These are phyloP conservation scores for Erodium maritimum DNA, from an alignment of 345 rosid genomes.

Conservation along the genomic window DNA sequence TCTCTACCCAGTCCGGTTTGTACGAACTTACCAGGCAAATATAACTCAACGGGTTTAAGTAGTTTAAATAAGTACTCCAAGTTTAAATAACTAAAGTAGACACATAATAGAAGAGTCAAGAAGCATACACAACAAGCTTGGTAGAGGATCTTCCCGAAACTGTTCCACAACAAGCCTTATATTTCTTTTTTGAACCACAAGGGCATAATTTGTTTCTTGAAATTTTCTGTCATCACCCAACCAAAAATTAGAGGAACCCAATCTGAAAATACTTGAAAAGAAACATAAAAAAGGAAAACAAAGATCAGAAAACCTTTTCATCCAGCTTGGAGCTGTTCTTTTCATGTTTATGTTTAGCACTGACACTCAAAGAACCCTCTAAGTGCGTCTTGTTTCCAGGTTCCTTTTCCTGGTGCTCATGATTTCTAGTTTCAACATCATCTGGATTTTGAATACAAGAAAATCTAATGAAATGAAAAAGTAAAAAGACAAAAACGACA, in stretches of 20 bases:
- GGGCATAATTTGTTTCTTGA: slow-evolving; percentile 62
- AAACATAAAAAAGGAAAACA: background rate
- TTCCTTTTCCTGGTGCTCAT: slow-evolving; percentile 27
- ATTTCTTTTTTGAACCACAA: slow-evolving; percentile 85
- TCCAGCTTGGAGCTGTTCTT: slow-evolving; percentile 23
- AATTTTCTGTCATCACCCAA: slow-evolving; percentile 33
- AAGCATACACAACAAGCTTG: slow-evolving; percentile 38
- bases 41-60: background rate
- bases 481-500: background rate
- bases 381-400: slow-evolving; percentile 13
- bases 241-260: background rate
- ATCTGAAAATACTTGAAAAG: background rate
- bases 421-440: slow-evolving; percentile 21
- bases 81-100: background rate
- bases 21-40: background rate
- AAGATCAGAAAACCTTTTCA: slow-evolving; percentile 27
- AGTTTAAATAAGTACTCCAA: too few relatives aligned
- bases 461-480: slow-evolving; percentile 5
- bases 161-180: slow-evolving; percentile 84
- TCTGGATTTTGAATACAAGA: slow-evolving; percentile 15
- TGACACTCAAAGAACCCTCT: slow-evolving; percentile 22
- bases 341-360: slow-evolving; percentile 17
- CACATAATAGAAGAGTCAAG: slow-evolving; percentile 6
- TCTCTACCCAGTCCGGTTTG: background rate
- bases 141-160: slow-evolving; percentile 42